Base-by-base conservation (phyloP, 2,329 filamentous ascomycete species). In the Arthrobotrys musiformis region DNA sequence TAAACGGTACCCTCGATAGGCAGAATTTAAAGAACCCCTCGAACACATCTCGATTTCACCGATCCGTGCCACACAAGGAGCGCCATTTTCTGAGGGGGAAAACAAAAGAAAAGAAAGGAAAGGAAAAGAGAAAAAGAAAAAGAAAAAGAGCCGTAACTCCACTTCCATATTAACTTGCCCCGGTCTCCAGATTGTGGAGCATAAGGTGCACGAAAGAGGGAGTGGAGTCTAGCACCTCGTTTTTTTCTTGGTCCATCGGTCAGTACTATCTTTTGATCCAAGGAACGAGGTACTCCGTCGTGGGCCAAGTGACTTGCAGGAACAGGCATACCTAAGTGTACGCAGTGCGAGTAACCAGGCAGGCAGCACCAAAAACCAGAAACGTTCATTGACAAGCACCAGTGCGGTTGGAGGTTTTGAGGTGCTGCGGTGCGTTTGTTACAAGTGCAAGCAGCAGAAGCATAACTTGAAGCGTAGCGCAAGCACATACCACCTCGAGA, bases 121-220 rank as follows among this genome's bases (percentile, higher is more conserved):
- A 40, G 13, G 15, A n/a, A 40, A 40, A 33, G 30, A 22, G 24
- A 15, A 48, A 63, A 52, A 33, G 30, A 22, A 48, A 15, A 48
- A 63, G 42, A 74, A 63, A 58, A 62, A 75, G 63, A 54, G 46
- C 63, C 56, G 62, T 75, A 75, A 75, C 70, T 75, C 70, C 70
- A 75, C 70, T 69, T 56, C 54, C 63, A 75, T 62, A 75, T 75
- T 75, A 75, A 75, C 62, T 75, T 54, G 63, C 70, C 70, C 70
- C 63, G 63, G 70, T 75, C 70, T 75, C 63, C 70, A 75, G 70
- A 69, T 68, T 75, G 70, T 75, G 70, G 70, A 75, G 70, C 70
- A 75, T 35, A 61, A 52, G 33, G 63, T 48, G 63, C 52, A 64
- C 35, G 33, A 68, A 68, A 75, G 70, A 75, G 63, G 42, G 70